Evolutionary conservation across 1,284 basidiomycete genomes (phyloP), one percentile per base, ranked within the genome.

Genomic region (Naganishia sp.): DNA sequence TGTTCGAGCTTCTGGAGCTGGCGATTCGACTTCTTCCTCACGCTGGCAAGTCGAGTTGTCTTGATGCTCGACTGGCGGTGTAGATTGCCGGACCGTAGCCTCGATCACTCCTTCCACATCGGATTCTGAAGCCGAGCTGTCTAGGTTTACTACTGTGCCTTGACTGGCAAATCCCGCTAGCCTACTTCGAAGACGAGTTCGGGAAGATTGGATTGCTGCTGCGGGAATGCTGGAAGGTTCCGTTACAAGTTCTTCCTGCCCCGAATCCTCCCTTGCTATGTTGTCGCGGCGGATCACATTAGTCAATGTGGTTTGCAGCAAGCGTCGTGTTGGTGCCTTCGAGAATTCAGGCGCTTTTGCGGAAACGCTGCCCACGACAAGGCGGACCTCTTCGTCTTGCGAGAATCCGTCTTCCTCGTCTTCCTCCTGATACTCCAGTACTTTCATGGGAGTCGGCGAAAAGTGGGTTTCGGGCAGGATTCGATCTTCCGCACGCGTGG

Each of bases 111-210:
- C 61, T 39, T 50, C 70, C n/a, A 64, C 69, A 10, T 67, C 67
- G 21, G 60, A 67, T 53, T 70, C 58, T 63, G 64, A 55, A 7
- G 70, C 68, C 21, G 65, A 67, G 5, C 52, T 65, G n/a, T 58
- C 67, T 53, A 67, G 69, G 31, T 68, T 74, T 15, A 77, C 58
- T 46, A 78, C 79, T 66, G 78, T 84, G n/a, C 84, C 84, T 25
- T 72, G 74, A 65, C 84, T 81, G n/a, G 85, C 83, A 75, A 86
- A 88, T 15, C 78, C 81, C 55, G 78, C 81, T 63, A 89, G 73
- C 51, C 76, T 80, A 53, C 77, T 80, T 62, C 84, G 28, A 15
- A 61, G 47, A 7, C 21, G 32, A 17, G n/a, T 50, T 6, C 58
- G 47, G 9, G 58, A 49, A 88, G 77, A 47, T 39, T 13, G 10